Conservation (phyloP, 768 basidiomycete genomes). For the Amanita rimosa region DNA sequence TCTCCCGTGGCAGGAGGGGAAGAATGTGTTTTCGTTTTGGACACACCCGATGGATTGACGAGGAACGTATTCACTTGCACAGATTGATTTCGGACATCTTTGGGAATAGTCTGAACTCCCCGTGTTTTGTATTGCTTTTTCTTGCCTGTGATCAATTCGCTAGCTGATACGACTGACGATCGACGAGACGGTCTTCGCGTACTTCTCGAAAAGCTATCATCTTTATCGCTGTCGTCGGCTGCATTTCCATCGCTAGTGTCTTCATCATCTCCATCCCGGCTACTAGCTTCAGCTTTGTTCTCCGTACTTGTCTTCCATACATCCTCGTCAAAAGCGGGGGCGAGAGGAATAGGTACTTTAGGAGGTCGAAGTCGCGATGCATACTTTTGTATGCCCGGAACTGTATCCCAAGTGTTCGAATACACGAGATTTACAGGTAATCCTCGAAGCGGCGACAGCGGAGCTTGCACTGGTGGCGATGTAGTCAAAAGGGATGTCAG, state of each 20-base stretch:
- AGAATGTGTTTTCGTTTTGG: background rate
- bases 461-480: conserved; percentile 23
- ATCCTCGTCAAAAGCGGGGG: conserved; percentile 37
- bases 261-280: conserved; percentile 76
- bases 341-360: conserved; percentile 24
- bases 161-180: conserved; percentile 24
- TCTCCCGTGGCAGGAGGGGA: conserved; percentile 17
- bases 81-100: conserved; percentile 40
- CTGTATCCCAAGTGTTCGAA: conserved; percentile 77
- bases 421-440: conserved; percentile 53
- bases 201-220: conserved; percentile 13
- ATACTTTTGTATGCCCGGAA: conserved; percentile 73
- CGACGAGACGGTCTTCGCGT: conserved; percentile 17
- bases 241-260: conserved; percentile 58
- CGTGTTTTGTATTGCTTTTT: conserved; percentile 50
- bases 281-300: conserved; percentile 52
- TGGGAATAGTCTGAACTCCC: conserved; percentile 60
- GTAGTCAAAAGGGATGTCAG: conserved; percentile 24
- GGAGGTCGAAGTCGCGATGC: conserved; percentile 44
- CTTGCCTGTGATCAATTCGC: conserved; percentile 24
- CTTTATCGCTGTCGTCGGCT: conserved; percentile 26
- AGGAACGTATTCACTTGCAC: conserved; percentile 42
- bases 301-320: conserved; percentile 32
- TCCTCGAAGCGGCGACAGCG: conserved; percentile 33
- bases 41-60: conserved; percentile 1